These are phyloP conservation scores for Acanthamoeba royreba DNA, from an alignment of 208 protist genomes.

Conservation along the genomic window DNA sequence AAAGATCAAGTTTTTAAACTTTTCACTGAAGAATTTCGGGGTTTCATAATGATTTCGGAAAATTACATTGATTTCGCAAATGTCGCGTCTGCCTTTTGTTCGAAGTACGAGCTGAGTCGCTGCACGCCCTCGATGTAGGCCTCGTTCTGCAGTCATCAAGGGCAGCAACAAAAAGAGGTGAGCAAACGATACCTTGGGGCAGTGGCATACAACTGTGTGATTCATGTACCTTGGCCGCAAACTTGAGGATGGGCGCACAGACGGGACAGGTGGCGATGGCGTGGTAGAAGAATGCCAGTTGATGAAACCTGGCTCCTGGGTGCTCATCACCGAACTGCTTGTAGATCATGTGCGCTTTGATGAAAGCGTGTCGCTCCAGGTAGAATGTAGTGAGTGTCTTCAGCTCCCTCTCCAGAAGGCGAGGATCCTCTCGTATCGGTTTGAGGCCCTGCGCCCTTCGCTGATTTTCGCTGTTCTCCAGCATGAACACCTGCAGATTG, in stretches of 20 bases:
- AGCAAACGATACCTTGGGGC: not conserved
- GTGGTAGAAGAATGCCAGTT: not conserved
- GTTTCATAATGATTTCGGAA: no score
- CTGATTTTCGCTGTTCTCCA: not conserved
- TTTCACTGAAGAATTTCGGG: no score
- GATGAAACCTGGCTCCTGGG: not conserved
- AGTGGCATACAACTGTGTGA: not conserved
- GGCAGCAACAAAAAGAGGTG: not conserved
- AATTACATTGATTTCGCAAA: no score
- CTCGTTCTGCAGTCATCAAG: not conserved
- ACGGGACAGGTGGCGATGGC: not conserved
- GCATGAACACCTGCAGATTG: not conserved
- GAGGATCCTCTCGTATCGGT: not conserved
- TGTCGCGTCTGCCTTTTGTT: not conserved
- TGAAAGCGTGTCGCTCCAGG: not conserved
- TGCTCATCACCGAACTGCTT: not conserved
- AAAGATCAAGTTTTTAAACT: no score
- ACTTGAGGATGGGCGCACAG: not conserved
- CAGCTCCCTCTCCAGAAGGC: not conserved
- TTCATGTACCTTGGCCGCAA: not conserved
- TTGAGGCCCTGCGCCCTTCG: not conserved
- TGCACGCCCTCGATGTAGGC: not conserved
- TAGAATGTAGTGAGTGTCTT: not conserved
- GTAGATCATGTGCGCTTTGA: slow-evolving; percentile 24
- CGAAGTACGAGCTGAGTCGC: not conserved